phyloP scores from a whole-genome alignment of 495 filamentous ascomycete species.

The Hypoxylon rickii region DNA sequence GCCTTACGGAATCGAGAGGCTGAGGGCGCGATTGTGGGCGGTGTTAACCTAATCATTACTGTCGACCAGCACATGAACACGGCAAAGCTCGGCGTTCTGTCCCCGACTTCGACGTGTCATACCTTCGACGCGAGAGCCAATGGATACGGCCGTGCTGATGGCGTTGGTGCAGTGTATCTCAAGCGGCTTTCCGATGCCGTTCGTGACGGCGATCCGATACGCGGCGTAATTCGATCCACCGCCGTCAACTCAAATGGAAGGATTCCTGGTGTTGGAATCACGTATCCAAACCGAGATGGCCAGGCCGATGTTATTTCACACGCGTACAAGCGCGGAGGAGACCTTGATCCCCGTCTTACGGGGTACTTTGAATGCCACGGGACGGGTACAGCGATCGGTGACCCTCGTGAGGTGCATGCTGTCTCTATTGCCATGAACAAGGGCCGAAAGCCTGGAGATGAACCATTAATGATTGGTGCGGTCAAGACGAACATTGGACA shows the following conservation, averaged over 20 bases:
- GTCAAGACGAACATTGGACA: constrained; percentile 61
- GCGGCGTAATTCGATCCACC: constrained; percentile 62
- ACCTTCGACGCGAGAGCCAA: constrained; percentile 59
- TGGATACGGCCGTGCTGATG: constrained; percentile 69
- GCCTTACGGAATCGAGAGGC: constrained; percentile 43
- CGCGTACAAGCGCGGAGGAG: constrained; percentile 52
- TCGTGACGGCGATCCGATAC: constrained; percentile 58
- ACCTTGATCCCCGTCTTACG: constrained; percentile 49
- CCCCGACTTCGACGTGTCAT: constrained; percentile 49
- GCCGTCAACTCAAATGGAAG: constrained; percentile 63
- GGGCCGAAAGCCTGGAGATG: constrained; percentile 8
- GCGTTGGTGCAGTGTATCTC: constrained; percentile 57
- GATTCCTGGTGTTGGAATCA: constrained; percentile 56
- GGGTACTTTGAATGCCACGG: constrained; percentile 51
- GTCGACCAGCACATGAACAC: constrained; percentile 46
- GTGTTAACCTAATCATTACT: constrained; percentile 42
- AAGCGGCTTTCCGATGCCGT: constrained; percentile 63
- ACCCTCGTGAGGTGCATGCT: constrained; percentile 58
- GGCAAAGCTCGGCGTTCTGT: constrained; percentile 51
- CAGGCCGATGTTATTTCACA: constrained; percentile 60
- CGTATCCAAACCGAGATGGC: constrained; percentile 57
- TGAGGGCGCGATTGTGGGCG: constrained; percentile 43
- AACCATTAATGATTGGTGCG: constrained; percentile 50
- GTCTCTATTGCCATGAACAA: constrained; percentile 40
- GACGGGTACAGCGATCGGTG: constrained; percentile 59